Base-by-base conservation (phyloP, 352 stramenopile species). In the Globisporangium middletonii region DNA sequence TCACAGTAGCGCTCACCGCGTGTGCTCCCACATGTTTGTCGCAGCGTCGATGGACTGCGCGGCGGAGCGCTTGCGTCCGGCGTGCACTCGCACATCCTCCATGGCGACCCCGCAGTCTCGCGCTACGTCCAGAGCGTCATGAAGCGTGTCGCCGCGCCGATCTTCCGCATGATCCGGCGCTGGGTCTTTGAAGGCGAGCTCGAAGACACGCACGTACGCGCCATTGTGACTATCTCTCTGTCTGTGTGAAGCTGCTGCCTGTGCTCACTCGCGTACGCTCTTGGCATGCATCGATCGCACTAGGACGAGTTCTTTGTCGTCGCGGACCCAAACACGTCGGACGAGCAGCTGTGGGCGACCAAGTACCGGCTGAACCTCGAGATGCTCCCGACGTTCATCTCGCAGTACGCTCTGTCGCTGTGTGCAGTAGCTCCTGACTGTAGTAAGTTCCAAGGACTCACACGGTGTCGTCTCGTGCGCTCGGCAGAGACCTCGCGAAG, bases 251-350 rank as follows among this genome's bases (percentile, higher is more conserved):
- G 38, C 12, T 44, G 16, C 38, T 45, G 41, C 18, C 18, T 18
- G 41, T 19, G 41, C 38, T 15, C 33, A 11, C 33, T 38, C 33
- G 41, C 6, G n/a, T 16, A 45, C 18, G 41, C 41, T 44, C 12
- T 19, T 44, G 38, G 11, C 16, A 11, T 44, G 38, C 38, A n/a
- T 19, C 26, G 15, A 38, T 9, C 26, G 18, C 15, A 28, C 15
- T 52, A 95, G 86, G 69, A 74, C 45, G 87, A 96, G 56, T 96
- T 96, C 66, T 96, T 96, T 46, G 83, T 96, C 3, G 74, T 89
- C 45, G 77, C 77, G 15, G 77, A 91, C 54, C 37, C 61, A n/a
- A 88, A 77, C 35, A 77, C 93, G 23, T 63, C 70, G 3, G 80
- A 95, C 18, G 86, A 96, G 38, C 79, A 89, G 33, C 71, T 96